Evolutionary conservation across 2,329 filamentous ascomycete genomes (phyloP).

Genomic region (Pseudocercospora vitis): DNA sequence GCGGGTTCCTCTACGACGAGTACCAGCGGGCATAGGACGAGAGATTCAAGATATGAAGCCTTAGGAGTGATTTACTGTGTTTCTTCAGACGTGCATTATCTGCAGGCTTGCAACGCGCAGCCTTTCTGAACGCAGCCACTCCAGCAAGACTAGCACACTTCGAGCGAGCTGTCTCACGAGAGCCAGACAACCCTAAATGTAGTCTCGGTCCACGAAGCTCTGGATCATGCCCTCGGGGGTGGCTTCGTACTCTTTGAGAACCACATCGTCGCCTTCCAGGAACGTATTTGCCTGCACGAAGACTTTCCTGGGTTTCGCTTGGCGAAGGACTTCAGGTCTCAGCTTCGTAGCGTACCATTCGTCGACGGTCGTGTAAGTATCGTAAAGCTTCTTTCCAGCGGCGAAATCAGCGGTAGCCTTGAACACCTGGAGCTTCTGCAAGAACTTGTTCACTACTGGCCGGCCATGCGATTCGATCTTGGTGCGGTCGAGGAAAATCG

Average conservation of each 20-base stretch:
- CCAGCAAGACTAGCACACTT: no score
- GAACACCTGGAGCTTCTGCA: conserved; percentile 90
- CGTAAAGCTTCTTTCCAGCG: conserved; percentile 75
- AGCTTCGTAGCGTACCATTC: conserved; percentile 83
- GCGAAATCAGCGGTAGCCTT: conserved; percentile 85
- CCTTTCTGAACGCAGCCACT: no score
- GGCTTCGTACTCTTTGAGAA: conserved; percentile 82
- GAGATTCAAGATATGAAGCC: no score
- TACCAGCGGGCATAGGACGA: no score
- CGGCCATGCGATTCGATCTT: conserved; percentile 85
- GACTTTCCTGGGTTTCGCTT: conserved; percentile 82
- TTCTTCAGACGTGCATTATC: no score
- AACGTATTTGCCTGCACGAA: conserved; percentile 93
- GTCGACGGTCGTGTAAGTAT: conserved; percentile 78
- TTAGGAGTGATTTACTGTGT: no score
- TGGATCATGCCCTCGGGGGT: conserved; percentile 77
- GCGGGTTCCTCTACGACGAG: no score
- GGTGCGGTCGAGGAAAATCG: conserved; percentile 76
- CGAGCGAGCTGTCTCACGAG: background rate
- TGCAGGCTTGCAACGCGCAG: no score
- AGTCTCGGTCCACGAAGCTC: conserved; percentile 57
- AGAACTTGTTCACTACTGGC: conserved; percentile 77
- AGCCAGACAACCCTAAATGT: conserved; percentile 32
- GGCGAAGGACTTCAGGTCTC: conserved; percentile 69
- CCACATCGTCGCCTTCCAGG: conserved; percentile 65